phyloP scores from a whole-genome alignment of 495 filamentous ascomycete genomes.

The Penicillium maclennaniae region DNA sequence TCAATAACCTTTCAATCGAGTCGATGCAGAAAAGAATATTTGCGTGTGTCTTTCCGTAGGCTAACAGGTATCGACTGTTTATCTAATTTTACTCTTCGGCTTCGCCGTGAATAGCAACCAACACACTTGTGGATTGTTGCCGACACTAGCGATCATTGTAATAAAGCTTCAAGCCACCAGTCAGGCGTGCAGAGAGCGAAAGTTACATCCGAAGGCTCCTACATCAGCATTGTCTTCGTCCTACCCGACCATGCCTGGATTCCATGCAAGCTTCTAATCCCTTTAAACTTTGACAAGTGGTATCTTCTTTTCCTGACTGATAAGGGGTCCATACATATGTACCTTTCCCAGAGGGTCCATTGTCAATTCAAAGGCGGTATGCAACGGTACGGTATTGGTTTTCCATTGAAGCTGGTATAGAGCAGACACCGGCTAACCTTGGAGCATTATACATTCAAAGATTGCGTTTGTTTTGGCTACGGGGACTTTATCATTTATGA shows the following conservation, averaged over 20 bases:
- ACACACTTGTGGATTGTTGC: slow-evolving; percentile 4
- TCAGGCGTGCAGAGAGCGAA: slow-evolving; percentile 1
- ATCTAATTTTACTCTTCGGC: neutral
- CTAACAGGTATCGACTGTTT: neutral
- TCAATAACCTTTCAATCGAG: neutral
- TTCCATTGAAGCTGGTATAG: neutral
- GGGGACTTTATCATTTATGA: too few relatives aligned
- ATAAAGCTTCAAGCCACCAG: neutral
- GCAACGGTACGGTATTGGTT: slow-evolving; percentile 6
- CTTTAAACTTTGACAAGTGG: too few relatives aligned
- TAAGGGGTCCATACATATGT: neutral
- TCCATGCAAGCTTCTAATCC: neutral
- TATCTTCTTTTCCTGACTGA: neutral
- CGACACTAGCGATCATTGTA: neutral
- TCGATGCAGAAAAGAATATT: neutral
- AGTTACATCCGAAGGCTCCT: slow-evolving; percentile 22
- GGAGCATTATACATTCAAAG: neutral
- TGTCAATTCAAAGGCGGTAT: neutral
- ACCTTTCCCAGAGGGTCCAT: neutral
- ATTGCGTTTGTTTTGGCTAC: too few relatives aligned
- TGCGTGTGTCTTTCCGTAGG: neutral
- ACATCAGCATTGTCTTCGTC: slow-evolving; percentile 14
- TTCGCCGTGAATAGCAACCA: neutral
- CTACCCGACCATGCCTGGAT: slow-evolving; percentile 6
- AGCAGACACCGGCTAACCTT: neutral